Percentiles rank a stretch among this genome's conserved stretches.
Conservation (phyloP, 495 filamentous ascomycete genomes). For the Polyplosphaeria fusca region DNA sequence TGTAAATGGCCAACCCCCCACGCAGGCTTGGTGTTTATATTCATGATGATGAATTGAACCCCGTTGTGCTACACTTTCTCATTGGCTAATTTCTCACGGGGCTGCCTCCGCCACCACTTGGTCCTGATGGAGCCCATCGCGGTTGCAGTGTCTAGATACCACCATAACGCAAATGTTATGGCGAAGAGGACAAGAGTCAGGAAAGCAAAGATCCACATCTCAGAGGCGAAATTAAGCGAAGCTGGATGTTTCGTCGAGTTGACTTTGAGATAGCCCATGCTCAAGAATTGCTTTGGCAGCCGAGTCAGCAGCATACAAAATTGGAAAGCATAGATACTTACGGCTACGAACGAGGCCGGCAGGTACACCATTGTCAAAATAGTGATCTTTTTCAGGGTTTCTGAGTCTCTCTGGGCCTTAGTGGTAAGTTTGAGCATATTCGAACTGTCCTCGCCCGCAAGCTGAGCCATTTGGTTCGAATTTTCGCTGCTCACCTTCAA, state of each 20-base stretch:
- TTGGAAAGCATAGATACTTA: too few relatives aligned
- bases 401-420: constrained; percentile 11
- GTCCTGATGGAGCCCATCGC: background rate
- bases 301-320: too few relatives aligned
- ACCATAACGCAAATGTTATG: constrained; percentile 14
- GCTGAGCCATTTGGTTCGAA: constrained; percentile 10
- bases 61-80: background rate
- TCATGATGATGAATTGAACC: too few relatives aligned
- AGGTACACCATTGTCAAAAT: constrained; percentile 18
- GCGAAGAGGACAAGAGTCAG: constrained; percentile 5
- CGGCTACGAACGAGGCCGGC: constrained; percentile 18
- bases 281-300: constrained; percentile 17
- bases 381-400: constrained; percentile 16
- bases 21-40: too few relatives aligned
- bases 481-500: constrained; percentile 13
- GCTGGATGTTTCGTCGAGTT: constrained; percentile 5
- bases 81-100: background rate
- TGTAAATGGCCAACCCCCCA: too few relatives aligned
- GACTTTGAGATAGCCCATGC: constrained; percentile 18
- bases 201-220: constrained; percentile 20
- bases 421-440: constrained; percentile 20
- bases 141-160: background rate
- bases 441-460: constrained; percentile 12
- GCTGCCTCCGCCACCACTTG: background rate
- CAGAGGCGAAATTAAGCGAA: constrained; percentile 7